Evolutionary conservation across 768 basidiomycete genomes (phyloP), one percentile per base, ranked within the genome.

Genomic region (Boletus rufocinnamomeus): DNA sequence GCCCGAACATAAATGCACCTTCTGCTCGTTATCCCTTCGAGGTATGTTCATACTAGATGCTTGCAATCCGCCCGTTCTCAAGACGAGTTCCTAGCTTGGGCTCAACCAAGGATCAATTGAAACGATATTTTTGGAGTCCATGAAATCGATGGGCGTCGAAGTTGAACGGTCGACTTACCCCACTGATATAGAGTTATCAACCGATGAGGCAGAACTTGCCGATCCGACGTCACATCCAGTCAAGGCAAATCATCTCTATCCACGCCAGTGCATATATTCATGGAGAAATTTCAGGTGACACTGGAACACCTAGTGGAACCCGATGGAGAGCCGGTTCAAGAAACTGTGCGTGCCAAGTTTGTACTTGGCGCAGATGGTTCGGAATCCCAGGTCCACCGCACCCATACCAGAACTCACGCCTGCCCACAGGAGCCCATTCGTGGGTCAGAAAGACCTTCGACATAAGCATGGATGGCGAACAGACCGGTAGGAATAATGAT

Each of bases 381-480:
- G 76, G 59, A 28, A 41, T 16, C 11, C 44, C 48, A 27, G 32
- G 50, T 34, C 25, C 50, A 8, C 35, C 14, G 43, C 21, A 27
- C 21, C 3, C 46, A 30, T 25, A 14, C 38, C 14, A 21, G 7
- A 38, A n/a, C 58, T 54, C 30, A 69, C n/a, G 37, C 46, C 8
- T 34, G 11, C 49, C 13, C 35, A 40, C 63, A 89, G 87, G 89
- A 8, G 90, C 89, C 0, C 90, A 91, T 72, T 91, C 89, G 9
- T 92, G 90, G 89, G 87, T 92, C 25, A 82, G 91, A 25, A 90
- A 89, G 58, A 54, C 72, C 0, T 74, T 90, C 7, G 77, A 78
- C 16, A 86, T 93, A 51, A 67, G 74, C 5, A 88, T 93, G 88
- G 83, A 91, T 58, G 91, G 91, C 8, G 89, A 92, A 68, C 86